Evolutionary conservation across 108 stramenopile species (phyloP).

Genomic region (Skeletonema grethae): DNA sequence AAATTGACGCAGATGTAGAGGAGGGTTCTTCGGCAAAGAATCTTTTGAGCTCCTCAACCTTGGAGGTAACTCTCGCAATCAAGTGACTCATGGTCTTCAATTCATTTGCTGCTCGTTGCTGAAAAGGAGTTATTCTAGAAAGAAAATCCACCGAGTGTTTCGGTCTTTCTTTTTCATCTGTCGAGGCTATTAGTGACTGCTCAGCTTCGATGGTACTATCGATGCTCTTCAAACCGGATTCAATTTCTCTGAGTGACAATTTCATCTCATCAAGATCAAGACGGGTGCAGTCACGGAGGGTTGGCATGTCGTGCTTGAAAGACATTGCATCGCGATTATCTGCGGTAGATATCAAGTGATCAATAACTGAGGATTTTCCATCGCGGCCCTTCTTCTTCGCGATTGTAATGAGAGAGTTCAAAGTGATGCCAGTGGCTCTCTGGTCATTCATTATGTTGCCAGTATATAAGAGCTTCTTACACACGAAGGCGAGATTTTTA

Average conservation of each 20-base stretch:
- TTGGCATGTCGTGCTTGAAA: conserved; percentile 30
- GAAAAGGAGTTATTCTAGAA: conserved; percentile 27
- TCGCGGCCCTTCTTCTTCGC: conserved; percentile 47
- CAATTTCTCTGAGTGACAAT: conserved; percentile 21
- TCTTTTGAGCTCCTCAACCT: conserved; percentile 15
- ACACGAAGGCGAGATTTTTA: conserved; percentile 28
- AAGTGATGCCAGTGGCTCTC: conserved; percentile 36
- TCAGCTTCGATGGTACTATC: conserved; percentile 31
- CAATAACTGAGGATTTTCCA: conserved; percentile 50
- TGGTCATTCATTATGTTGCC: conserved; percentile 53
- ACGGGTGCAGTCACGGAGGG: conserved; percentile 28
- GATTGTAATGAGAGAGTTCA: conserved; percentile 48
- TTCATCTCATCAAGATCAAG: conserved; percentile 32
- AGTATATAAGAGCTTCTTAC: conserved; percentile 35
- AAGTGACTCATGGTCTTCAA: conserved; percentile 11
- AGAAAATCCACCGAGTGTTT: conserved; percentile 17
- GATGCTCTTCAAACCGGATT: conserved; percentile 23
- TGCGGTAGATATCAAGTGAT: conserved; percentile 27
- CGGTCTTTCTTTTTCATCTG: conserved; percentile 10
- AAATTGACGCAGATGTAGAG: conserved; percentile 35
- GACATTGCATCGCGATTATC: conserved; percentile 14
- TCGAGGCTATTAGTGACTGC: conserved; percentile 20
- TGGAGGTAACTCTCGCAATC: conserved; percentile 9
- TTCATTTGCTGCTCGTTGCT: conserved; percentile 12
- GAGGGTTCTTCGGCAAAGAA: conserved; percentile 49